These are phyloP conservation scores for Capsaspora owczarzaki DNA, from an alignment of 78 protist genomes.

Conservation along the genomic window DNA sequence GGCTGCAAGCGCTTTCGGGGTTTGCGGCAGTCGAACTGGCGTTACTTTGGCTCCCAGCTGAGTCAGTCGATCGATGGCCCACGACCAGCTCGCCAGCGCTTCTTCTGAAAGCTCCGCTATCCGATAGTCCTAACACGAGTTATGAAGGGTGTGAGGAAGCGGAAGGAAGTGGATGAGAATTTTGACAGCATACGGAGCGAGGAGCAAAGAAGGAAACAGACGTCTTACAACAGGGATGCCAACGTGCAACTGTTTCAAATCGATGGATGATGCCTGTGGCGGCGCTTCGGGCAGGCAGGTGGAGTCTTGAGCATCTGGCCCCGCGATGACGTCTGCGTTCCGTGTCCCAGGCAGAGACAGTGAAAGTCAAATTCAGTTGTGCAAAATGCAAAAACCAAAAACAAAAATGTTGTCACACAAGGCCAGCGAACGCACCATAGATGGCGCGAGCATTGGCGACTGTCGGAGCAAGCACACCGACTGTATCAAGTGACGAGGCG, in stretches of 20 bases:
- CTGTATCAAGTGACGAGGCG: slow-evolving; percentile 5
- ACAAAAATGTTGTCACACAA: background rate
- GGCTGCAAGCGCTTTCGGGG: background rate
- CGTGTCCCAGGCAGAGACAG: background rate
- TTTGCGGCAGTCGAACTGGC: background rate
- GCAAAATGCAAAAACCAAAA: background rate
- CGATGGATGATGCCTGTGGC: background rate
- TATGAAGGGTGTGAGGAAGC: background rate
- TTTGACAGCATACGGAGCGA: background rate
- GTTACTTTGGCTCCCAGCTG: background rate
- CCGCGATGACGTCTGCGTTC: background rate
- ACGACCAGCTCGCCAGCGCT: background rate
- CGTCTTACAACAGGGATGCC: too few relatives aligned
- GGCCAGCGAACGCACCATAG: background rate
- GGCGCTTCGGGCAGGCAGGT: too few relatives aligned
- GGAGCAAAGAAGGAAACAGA: background rate
- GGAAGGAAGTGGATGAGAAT: background rate
- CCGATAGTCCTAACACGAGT: background rate
- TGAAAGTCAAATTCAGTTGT: background rate
- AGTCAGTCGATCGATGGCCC: background rate
- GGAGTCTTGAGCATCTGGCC: background rate
- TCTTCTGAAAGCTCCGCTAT: background rate
- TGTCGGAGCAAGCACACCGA: background rate
- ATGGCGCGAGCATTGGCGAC: background rate
- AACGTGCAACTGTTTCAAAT: too few relatives aligned